These are phyloP conservation scores for Phaeosphaeriaceae sp. DNA, from an alignment of 2,329 filamentous ascomycete species.

Conservation along the genomic window DNA sequence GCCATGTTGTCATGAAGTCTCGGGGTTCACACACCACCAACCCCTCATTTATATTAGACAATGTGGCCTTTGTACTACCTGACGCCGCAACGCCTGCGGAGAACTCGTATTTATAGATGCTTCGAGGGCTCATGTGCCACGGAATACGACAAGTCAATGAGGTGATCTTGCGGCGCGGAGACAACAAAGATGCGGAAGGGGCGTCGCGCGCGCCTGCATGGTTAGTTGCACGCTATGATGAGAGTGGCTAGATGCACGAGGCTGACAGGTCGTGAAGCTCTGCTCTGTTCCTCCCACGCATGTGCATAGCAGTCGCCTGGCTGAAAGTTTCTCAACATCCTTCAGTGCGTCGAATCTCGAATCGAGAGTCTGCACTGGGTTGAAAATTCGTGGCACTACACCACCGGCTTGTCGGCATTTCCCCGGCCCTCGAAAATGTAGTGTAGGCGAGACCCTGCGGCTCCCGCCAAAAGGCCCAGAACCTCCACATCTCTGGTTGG, in stretches of 20 bases:
- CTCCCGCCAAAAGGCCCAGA: neutral
- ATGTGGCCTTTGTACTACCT: conserved; percentile 8
- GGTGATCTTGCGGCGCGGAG: neutral
- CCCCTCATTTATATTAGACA: conserved; percentile 5
- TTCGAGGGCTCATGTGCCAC: neutral
- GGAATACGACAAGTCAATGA: neutral
- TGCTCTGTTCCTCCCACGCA: neutral
- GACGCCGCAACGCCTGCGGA: neutral
- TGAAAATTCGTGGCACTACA: no score
- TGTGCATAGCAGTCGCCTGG: neutral
- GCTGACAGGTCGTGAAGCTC: neutral
- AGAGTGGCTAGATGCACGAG: neutral
- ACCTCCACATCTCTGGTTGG: neutral
- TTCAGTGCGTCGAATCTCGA: neutral
- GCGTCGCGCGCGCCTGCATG: conserved; percentile 1
- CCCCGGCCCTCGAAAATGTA: no score
- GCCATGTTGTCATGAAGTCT: conserved; percentile 19
- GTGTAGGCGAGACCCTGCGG: neutral
- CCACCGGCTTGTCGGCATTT: no score
- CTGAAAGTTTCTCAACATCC: neutral
- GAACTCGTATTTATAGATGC: neutral
- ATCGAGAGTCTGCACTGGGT: neutral
- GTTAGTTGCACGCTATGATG: neutral
- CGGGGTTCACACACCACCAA: neutral
- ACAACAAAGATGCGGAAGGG: neutral